Evolutionary conservation across 1,284 basidiomycete genomes (phyloP).

Genomic region (Phellopilus nigrolimitatus): DNA sequence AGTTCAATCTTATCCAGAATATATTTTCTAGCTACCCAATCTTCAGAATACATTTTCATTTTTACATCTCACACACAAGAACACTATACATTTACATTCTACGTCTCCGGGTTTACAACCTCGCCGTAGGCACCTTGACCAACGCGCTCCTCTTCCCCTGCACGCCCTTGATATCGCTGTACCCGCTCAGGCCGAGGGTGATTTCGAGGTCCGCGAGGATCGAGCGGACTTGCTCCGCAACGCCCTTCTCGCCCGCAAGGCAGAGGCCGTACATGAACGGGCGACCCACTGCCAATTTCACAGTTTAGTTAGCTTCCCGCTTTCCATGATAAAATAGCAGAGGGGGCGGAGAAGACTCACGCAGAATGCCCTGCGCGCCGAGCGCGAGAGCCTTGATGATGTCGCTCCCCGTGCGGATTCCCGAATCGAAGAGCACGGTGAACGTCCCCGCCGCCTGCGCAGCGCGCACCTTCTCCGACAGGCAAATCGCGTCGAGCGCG

Average conservation of each 20-base stretch:
- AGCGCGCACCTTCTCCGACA: slow-evolving; percentile 48
- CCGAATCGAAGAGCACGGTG: slow-evolving; percentile 75
- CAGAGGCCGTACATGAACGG: slow-evolving; percentile 50
- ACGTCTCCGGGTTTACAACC: not conserved
- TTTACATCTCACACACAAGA: not conserved
- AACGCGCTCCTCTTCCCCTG: slow-evolving; percentile 16
- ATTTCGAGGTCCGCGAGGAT: slow-evolving; percentile 54
- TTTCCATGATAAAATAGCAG: too few species aligned
- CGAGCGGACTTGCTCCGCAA: slow-evolving; percentile 46
- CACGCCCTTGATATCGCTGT: slow-evolving; percentile 36
- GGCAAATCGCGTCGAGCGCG: slow-evolving; percentile 59
- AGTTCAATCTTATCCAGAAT: too few species aligned
- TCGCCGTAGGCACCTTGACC: not conserved
- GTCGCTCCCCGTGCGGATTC: slow-evolving; percentile 71
- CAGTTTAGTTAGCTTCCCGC: not conserved
- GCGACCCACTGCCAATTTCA: slow-evolving; percentile 35
- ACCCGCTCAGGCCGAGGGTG: slow-evolving; percentile 43
- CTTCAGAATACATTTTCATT: not conserved
- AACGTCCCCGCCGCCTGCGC: slow-evolving; percentile 57
- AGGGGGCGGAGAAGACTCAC: slow-evolving; percentile 36
- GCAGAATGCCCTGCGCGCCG: slow-evolving; percentile 59
- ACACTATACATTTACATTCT: not conserved
- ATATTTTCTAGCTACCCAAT: too few species aligned
- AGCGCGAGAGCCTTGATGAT: slow-evolving; percentile 73
- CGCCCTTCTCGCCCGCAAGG: slow-evolving; percentile 48